A percentile compares a stretch with the other conserved stretches of the same genome.
phyloP scores from a whole-genome alignment of 2,329 filamentous ascomycete genomes.

The Fusarium mexicanum region DNA sequence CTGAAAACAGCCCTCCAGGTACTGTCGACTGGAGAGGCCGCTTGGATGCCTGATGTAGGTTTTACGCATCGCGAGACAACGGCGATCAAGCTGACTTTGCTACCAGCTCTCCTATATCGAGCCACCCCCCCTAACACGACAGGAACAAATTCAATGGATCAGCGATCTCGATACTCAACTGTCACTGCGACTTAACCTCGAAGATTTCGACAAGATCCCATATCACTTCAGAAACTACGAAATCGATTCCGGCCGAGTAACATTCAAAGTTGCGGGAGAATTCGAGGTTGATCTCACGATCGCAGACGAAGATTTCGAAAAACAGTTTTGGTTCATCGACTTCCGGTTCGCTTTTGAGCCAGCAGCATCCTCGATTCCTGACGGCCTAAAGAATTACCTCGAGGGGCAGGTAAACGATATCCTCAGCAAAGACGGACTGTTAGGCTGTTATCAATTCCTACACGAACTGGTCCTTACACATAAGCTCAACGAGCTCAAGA shows the following conservation, averaged over 20 bases:
- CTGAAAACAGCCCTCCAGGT: conserved; percentile 88
- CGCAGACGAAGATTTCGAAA: conserved; percentile 81
- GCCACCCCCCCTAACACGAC: conserved; percentile 73
- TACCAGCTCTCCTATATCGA: conserved; percentile 78
- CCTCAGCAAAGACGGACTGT: conserved; percentile 75
- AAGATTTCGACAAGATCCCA: conserved; percentile 82
- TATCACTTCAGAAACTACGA: conserved; percentile 79
- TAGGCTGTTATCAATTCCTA: conserved; percentile 84
- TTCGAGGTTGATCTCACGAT: conserved; percentile 95
- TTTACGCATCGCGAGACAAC: not conserved
- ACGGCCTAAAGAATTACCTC: conserved; percentile 70
- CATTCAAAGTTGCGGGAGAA: conserved; percentile 83
- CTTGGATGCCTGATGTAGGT: conserved; percentile 81
- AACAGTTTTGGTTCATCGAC: conserved; percentile 95
- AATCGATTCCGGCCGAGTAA: conserved; percentile 87
- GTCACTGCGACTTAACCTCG: conserved; percentile 82
- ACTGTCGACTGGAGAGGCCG: conserved; percentile 78
- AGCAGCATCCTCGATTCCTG: conserved; percentile 67
- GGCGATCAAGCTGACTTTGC: conserved; percentile 47
- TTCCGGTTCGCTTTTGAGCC: conserved; percentile 86
- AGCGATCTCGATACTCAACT: conserved; percentile 86
- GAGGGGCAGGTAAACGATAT: conserved; percentile 77
- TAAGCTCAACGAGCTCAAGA: conserved; percentile 84
- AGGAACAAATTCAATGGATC: conserved; percentile 78
- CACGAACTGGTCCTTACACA: conserved; percentile 90